These are phyloP conservation scores for Zymoseptoria pseudotritici DNA, from an alignment of 2,329 filamentous ascomycete genomes.

Conservation along the genomic window DNA sequence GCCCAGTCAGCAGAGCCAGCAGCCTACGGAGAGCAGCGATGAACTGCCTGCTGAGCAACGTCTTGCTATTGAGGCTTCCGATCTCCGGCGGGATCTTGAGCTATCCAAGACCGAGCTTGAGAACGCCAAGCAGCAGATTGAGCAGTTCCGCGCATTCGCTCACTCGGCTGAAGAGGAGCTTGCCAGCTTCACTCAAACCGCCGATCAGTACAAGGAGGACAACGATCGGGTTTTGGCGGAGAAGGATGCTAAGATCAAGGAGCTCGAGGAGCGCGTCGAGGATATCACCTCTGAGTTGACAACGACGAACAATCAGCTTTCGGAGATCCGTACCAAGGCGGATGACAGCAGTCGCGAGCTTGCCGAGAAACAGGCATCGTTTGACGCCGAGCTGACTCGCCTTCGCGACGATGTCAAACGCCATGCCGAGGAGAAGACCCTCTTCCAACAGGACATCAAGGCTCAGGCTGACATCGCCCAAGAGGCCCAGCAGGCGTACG, in stretches of 20 bases:
- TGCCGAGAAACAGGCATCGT: conserved; percentile 72
- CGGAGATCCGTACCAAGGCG: conserved; percentile 69
- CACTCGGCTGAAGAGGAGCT: conserved; percentile 83
- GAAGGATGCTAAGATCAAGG: conserved; percentile 71
- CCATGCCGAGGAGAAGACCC: conserved; percentile 69
- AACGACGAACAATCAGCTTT: conserved; percentile 74
- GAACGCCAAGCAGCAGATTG: conserved; percentile 69
- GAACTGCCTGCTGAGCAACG: conserved; percentile 67
- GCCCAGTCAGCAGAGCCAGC: conserved; percentile 26
- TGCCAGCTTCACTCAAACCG: conserved; percentile 66
- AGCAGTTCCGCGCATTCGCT: conserved; percentile 83
- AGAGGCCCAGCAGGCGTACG: conserved; percentile 90
- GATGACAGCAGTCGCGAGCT: conserved; percentile 62
- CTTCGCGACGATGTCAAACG: conserved; percentile 79
- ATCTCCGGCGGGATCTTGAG: conserved; percentile 81
- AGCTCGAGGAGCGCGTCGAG: conserved; percentile 74
- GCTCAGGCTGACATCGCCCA: conserved; percentile 89
- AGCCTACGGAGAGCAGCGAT: conserved; percentile 44
- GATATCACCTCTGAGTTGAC: conserved; percentile 77
- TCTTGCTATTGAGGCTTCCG: conserved; percentile 71
- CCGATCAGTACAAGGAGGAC: conserved; percentile 83
- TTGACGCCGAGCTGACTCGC: conserved; percentile 71
- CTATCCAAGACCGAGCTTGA: conserved; percentile 73
- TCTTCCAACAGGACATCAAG: conserved; percentile 84
- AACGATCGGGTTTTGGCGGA: conserved; percentile 67